A percentile compares a stretch with the other conserved stretches of the same genome.
These are phyloP conservation scores for Naganishia vaughanmartiniae DNA, from an alignment of 768 basidiomycete species.

Conservation along the genomic window DNA sequence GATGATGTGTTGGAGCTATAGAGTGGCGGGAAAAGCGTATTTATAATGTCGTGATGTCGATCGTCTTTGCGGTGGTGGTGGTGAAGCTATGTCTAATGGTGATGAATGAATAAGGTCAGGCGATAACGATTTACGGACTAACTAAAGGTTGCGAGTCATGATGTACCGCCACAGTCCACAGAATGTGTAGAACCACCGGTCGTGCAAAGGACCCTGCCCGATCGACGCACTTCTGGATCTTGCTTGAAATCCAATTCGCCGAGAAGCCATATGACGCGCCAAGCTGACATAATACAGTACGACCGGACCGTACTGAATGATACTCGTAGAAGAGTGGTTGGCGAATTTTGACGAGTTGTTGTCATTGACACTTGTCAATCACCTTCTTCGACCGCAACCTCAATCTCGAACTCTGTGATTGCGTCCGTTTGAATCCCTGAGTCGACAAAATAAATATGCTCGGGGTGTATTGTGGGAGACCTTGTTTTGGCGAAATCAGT, in stretches of 20 bases:
- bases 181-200: neutral
- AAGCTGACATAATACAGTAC: neutral
- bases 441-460: no score
- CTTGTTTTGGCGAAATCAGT: no score
- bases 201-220: neutral
- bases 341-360: no score
- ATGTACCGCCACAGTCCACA: neutral
- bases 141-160: neutral
- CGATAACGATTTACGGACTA: neutral
- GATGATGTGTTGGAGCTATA: neutral
- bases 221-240: constrained; percentile 9
- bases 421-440: no score
- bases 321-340: no score
- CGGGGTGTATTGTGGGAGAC: no score
- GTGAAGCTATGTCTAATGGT: neutral
- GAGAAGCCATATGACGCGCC: constrained; percentile 7
- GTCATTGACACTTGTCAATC: no score
- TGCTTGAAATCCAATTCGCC: constrained; percentile 9
- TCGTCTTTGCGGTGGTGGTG: neutral
- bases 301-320: neutral
- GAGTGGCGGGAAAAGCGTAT: neutral
- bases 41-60: neutral
- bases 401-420: no score
- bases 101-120: neutral
- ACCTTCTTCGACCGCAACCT: no score